Percentiles rank a stretch among this genome's conserved stretches.
Conservation (phyloP, 2,329 filamentous ascomycete genomes). For the Penicillium griseofulvum region DNA sequence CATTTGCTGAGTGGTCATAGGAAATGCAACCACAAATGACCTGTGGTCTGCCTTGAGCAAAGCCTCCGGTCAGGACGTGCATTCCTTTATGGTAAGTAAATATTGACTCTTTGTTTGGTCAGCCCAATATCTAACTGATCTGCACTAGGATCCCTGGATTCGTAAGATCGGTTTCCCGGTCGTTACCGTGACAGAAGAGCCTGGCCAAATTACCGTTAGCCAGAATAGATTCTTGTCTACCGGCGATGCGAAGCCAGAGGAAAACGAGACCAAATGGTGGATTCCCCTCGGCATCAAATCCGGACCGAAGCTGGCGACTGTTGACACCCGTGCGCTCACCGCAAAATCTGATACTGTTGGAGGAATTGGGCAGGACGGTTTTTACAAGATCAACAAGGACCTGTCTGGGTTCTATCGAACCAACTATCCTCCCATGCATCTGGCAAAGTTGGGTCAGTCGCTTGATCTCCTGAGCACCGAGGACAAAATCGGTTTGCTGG, state of each 20-base stretch:
- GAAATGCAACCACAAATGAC: conserved; percentile 83
- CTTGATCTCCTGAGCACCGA: conserved; percentile 73
- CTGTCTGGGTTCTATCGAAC: conserved; percentile 89
- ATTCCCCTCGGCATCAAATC: conserved; percentile 83
- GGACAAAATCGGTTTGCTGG: conserved; percentile 90
- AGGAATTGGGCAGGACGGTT: conserved; percentile 64
- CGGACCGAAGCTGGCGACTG: conserved; percentile 62
- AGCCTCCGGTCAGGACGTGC: conserved; percentile 83
- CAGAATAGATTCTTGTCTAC: conserved; percentile 89
- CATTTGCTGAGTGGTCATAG: conserved; percentile 24
- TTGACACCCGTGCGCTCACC: conserved; percentile 67
- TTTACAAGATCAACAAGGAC: conserved; percentile 92
- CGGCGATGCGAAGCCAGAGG: conserved; percentile 85
- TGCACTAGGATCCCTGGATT: conserved; percentile 72
- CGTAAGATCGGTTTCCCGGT: conserved; percentile 93
- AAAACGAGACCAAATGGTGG: conserved; percentile 95
- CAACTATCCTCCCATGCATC: conserved; percentile 82
- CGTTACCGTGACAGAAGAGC: conserved; percentile 78
- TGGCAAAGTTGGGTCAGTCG: conserved; percentile 75
- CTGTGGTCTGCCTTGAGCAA: conserved; percentile 86
- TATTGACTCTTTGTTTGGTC: neutral
- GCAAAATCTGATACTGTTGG: conserved; percentile 73
- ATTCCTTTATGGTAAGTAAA: conserved; percentile 68
- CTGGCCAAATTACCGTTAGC: conserved; percentile 74
- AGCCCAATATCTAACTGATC: conserved; percentile 8